A percentile compares a stretch with the other conserved stretches of the same genome.
phyloP scores from a whole-genome alignment of 805 yeast genomes.

The Ogataea degrootiae region DNA sequence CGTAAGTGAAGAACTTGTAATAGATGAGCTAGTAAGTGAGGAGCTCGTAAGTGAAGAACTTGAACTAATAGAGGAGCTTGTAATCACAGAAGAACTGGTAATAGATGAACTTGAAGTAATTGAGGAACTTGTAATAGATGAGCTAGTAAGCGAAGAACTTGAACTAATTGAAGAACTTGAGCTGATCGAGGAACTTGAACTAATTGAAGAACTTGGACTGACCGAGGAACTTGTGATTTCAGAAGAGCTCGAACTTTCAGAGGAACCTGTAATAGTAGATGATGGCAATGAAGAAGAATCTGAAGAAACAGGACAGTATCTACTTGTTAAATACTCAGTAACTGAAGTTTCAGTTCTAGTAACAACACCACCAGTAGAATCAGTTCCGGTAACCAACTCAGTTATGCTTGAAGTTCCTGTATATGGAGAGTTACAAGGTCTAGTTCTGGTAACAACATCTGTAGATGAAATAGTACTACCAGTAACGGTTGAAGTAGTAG shows the following conservation, averaged over 20 bases:
- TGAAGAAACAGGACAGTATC: slow-evolving; percentile 1
- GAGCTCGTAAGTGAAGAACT: too few relatives aligned
- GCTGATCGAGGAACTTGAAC: neutral
- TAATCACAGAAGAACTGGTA: too few relatives aligned
- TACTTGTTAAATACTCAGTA: slow-evolving; percentile 1
- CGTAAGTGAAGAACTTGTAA: too few relatives aligned
- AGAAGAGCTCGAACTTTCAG: neutral
- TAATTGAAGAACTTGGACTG: neutral
- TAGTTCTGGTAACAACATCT: slow-evolving; percentile 1
- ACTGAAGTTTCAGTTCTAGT: slow-evolving; percentile 2
- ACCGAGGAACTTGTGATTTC: neutral
- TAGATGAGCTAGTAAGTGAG: too few relatives aligned
- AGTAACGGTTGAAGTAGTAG: slow-evolving; percentile 8
- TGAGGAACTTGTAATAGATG: too few relatives aligned
- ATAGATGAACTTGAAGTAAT: too few relatives aligned
- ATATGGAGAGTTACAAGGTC: slow-evolving; percentile 17
- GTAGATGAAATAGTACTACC: slow-evolving; percentile 1
- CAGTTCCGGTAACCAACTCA: slow-evolving; percentile 1
- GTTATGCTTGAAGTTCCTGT: slow-evolving; percentile 9
- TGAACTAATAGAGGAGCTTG: too few relatives aligned
- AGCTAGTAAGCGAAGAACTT: too few relatives aligned
- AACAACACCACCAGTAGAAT: slow-evolving; percentile 2
- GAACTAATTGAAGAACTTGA: neutral
- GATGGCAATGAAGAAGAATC: slow-evolving; percentile 2
- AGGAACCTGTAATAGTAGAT: neutral